Percentiles rank a stretch among this genome's conserved stretches.
Conservation (phyloP, 2,329 filamentous ascomycete genomes). For the Ophiostoma piceae region DNA sequence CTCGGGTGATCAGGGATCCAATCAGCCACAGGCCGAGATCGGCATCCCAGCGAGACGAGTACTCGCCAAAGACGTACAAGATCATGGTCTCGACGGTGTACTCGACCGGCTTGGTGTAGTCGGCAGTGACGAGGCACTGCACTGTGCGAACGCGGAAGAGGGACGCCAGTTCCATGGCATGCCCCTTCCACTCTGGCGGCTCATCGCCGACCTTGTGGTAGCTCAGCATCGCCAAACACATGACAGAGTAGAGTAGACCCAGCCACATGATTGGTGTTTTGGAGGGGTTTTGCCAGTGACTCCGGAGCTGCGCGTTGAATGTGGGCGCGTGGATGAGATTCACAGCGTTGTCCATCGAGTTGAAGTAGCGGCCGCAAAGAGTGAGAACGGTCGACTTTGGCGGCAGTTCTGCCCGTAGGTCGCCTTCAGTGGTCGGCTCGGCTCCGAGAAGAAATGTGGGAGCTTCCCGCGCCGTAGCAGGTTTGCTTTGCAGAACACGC, state of each 20-base stretch:
- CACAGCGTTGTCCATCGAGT: slow-evolving; percentile 66
- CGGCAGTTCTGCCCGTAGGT: slow-evolving; percentile 75
- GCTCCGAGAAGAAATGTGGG: slow-evolving; percentile 76
- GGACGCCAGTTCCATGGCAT: slow-evolving; percentile 52
- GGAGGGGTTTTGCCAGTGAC: slow-evolving; percentile 65
- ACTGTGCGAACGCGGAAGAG: slow-evolving; percentile 68
- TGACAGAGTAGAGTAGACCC: slow-evolving; percentile 68
- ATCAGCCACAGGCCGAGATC: slow-evolving; percentile 63
- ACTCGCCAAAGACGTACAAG: slow-evolving; percentile 70
- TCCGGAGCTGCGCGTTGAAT: slow-evolving; percentile 66
- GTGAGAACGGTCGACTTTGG: slow-evolving; percentile 77
- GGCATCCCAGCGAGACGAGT: slow-evolving; percentile 66
- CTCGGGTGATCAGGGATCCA: slow-evolving; percentile 49
- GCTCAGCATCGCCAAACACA: slow-evolving; percentile 72
- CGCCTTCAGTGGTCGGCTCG: slow-evolving; percentile 63
- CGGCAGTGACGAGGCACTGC: slow-evolving; percentile 68
- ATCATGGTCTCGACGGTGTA: slow-evolving; percentile 75
- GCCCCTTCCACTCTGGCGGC: slow-evolving; percentile 70
- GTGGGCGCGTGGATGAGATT: slow-evolving; percentile 77
- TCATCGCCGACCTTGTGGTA: slow-evolving; percentile 77
- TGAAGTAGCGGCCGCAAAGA: slow-evolving; percentile 84
- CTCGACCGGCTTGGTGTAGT: slow-evolving; percentile 69
- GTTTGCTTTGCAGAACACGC: slow-evolving; percentile 65
- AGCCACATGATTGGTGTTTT: slow-evolving; percentile 74
- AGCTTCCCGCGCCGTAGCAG: slow-evolving; percentile 54